Conservation (phyloP, 176 grass and related monocot species). For the Hsuehochloa calcarea region DNA sequence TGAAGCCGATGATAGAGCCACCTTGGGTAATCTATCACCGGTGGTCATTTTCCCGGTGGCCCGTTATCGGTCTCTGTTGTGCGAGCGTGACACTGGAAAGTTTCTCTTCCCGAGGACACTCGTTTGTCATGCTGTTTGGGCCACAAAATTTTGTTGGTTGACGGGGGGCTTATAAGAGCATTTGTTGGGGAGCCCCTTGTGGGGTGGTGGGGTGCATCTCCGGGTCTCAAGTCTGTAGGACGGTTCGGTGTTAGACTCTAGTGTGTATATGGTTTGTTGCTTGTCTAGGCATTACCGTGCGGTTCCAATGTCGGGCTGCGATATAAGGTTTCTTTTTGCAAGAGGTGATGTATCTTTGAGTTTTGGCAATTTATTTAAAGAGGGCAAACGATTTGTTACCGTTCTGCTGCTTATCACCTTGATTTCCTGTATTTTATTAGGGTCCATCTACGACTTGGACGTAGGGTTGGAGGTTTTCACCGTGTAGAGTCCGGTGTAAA, state of each 20-base stretch:
- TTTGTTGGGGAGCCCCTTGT: not conserved
- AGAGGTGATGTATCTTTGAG: not conserved
- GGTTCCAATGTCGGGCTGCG: not conserved
- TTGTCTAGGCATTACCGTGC: slow-evolving; percentile 5
- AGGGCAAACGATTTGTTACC: not conserved
- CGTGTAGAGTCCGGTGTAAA: no score
- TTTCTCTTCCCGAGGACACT: not conserved
- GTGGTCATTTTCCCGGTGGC: slow-evolving; percentile 11
- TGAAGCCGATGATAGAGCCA: slow-evolving; percentile 8
- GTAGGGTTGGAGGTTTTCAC: no score
- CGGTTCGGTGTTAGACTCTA: slow-evolving; percentile 1
- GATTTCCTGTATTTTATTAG: not conserved
- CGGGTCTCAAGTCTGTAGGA: not conserved
- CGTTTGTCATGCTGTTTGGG: slow-evolving; percentile 20
- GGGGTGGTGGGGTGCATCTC: not conserved
- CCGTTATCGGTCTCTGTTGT: not conserved
- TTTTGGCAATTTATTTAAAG: slow-evolving; percentile 2
- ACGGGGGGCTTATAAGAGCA: slow-evolving; percentile 1
- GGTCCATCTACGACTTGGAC: no score
- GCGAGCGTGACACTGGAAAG: slow-evolving; percentile 17
- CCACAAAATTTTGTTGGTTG: not conserved
- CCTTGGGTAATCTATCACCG: slow-evolving; percentile 25
- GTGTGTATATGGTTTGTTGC: slow-evolving; percentile 46
- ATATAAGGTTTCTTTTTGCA: slow-evolving; percentile 25
- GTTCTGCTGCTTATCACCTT: not conserved